Percentiles rank a stretch among this genome's conserved stretches.
Evolutionary conservation across 2,329 filamentous ascomycete genomes (phyloP).

Genomic region (Stemphylium vesicarium): DNA sequence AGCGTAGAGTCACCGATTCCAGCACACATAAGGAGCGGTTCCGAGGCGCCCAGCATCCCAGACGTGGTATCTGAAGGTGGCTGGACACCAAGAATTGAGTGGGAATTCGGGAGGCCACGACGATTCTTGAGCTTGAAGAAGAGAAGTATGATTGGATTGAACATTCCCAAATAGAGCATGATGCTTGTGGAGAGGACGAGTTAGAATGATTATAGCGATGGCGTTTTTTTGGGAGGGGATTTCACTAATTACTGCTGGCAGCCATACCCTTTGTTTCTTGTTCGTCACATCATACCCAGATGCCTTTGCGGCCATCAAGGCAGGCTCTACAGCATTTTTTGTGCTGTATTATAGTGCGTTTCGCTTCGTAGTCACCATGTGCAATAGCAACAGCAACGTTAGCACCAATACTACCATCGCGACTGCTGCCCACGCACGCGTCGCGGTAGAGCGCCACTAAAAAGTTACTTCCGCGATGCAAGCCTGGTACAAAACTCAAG

Average conservation of each 20-base stretch:
- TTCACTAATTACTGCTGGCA: slow-evolving; percentile 3
- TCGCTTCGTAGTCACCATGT: too few relatives aligned
- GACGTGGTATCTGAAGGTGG: slow-evolving; percentile 21
- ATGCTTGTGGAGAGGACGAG: neutral
- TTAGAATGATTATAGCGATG: neutral
- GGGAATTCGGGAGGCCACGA: slow-evolving; percentile 25
- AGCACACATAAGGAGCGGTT: slow-evolving; percentile 13
- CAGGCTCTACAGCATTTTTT: neutral
- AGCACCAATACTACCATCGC: too few relatives aligned
- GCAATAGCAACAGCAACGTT: too few relatives aligned
- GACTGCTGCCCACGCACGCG: too few relatives aligned
- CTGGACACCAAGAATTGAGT: slow-evolving; percentile 30
- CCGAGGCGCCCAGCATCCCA: slow-evolving; percentile 25
- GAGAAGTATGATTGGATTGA: slow-evolving; percentile 17
- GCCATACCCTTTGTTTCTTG: neutral
- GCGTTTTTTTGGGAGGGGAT: neutral
- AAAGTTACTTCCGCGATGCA: too few relatives aligned
- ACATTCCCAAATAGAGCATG: neutral
- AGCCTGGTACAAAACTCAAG: too few relatives aligned
- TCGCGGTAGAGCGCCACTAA: too few relatives aligned
- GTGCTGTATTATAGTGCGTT: neutral
- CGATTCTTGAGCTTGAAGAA: slow-evolving; percentile 29
- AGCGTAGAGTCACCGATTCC: neutral
- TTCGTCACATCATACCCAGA: slow-evolving; percentile 1
- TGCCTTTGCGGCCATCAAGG: neutral